Base-by-base conservation (phyloP, 129 eudicot species). In the Arctium lappa region DNA sequence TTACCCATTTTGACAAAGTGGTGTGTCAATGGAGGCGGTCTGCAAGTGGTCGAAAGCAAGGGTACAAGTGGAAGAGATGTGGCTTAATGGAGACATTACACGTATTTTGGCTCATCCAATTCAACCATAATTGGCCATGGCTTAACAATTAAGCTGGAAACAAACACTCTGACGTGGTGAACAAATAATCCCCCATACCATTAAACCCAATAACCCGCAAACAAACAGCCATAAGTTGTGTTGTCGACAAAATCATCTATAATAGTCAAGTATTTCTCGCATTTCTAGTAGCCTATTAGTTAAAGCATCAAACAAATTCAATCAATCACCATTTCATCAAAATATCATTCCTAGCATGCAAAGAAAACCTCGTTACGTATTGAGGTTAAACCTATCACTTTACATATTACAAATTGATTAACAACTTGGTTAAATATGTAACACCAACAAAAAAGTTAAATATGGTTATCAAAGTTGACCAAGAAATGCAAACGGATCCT, bases 1-100 rank as follows among this genome's bases (percentile, higher is more conserved):
- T 73, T 74, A 22, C 40, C 48, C 83, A 84, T 84, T 79, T 65
- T 74, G 27, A 36, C 38, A 36, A 73, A 5, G 4, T 42, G 42
- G 65, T 74, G 75, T 74, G 48, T 48, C 60, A 16, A 48, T 48
- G 2, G 60, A 48, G 60, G 15, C 22, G 4, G 22, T 50, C 62
- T 50, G 62, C 62, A 50, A 40, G 46, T 50, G 62, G 62, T 3
- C 4, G 63, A 15, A 53, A 53, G 63, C 22, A 53, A 53, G 63
- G 63, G n/a, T 53, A 53, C 63, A 53, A 53, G 65, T 53, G 27
- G 65, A 53, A 53, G 15, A 53, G 22, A 18, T 22, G 15, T 53
- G 63, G 63, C 63, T 12, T 53, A 53, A 15, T 16, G 27, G 27
- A 53, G 18, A 53, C 6, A 53, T 3, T 53, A 53, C 27, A 53